A percentile compares a stretch with the other conserved stretches of the same genome.
Evolutionary conservation across 129 eudicot species (phyloP).

Genomic region (Helichrysum umbraculigerum): DNA sequence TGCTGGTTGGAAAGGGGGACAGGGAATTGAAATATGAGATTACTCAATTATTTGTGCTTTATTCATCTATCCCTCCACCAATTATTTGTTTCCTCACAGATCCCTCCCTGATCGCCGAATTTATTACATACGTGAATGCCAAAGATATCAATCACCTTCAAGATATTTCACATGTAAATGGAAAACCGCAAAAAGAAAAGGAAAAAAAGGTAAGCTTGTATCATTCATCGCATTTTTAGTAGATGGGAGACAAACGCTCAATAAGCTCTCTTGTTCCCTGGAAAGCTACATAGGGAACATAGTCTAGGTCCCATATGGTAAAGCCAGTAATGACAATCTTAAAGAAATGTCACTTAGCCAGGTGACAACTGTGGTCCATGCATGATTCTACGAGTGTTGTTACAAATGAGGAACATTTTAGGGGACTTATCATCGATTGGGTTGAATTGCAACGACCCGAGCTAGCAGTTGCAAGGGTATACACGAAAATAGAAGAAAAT

Average conservation of each 20-base stretch:
- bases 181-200: too few species aligned
- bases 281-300: constrained; percentile 48
- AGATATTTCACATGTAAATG: constrained; percentile 27
- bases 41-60: too few species aligned
- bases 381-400: constrained; percentile 22
- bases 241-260: constrained; percentile 45
- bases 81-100: too few species aligned
- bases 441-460: constrained; percentile 31
- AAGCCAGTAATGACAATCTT: too few species aligned
- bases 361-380: constrained; percentile 29
- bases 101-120: too few species aligned
- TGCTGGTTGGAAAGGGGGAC: too few species aligned
- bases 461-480: constrained; percentile 21
- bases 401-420: constrained; percentile 33
- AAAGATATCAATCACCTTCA: constrained; percentile 41
- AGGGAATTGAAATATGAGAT: too few species aligned
- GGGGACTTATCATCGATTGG: constrained; percentile 40
- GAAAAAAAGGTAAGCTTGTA: constrained; percentile 37
- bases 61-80: too few species aligned
- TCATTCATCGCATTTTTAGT: constrained; percentile 46
- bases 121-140: background rate
- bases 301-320: constrained; percentile 37
- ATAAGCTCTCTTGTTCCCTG: constrained; percentile 18
- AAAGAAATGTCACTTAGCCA: too few species aligned
- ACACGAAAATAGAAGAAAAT: background rate